Percentiles rank a stretch among this genome's conserved stretches.
Evolutionary conservation across 1,284 basidiomycete species (phyloP).

Genomic region (Phylloporus gajari): DNA sequence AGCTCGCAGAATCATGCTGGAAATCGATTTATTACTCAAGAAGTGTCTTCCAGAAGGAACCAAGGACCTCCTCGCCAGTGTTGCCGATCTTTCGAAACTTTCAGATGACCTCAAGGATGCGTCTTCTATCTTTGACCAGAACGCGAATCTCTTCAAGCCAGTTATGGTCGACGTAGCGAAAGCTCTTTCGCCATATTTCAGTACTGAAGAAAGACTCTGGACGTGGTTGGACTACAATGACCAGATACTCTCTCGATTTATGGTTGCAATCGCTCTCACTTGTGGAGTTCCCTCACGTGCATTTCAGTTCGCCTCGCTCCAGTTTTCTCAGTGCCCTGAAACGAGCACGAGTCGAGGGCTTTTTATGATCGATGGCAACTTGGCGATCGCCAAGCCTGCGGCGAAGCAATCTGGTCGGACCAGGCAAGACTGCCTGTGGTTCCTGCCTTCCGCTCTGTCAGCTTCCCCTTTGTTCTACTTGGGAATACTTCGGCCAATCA

Average conservation of each 20-base stretch:
- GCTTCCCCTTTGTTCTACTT: slow-evolving; percentile 6
- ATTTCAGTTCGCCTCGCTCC: slow-evolving; percentile 11
- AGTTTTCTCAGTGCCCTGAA: background rate
- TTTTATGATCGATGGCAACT: slow-evolving; percentile 12
- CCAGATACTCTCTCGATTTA: background rate
- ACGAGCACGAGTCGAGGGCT: background rate
- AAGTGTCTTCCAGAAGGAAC: too few species aligned
- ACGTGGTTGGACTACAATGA: slow-evolving; percentile 7
- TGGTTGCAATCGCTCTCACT: slow-evolving; percentile 1
- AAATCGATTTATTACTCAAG: too few species aligned
- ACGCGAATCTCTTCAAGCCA: too few species aligned
- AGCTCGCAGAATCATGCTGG: too few species aligned
- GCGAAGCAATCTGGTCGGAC: slow-evolving; percentile 3
- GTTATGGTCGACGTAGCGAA: too few species aligned
- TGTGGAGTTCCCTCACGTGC: background rate
- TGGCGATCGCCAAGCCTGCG: slow-evolving; percentile 14
- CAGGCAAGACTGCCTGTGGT: slow-evolving; percentile 15
- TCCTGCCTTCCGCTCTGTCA: slow-evolving; percentile 2
- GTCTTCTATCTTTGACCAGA: too few species aligned
- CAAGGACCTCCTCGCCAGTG: too few species aligned
- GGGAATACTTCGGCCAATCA: background rate
- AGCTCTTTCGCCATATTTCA: background rate
- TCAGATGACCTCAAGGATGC: too few species aligned
- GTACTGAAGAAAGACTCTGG: background rate
- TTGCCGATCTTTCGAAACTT: too few species aligned